Conservation (phyloP, 164 flowering plant genomes). For the Vitis rotundifolia region DNA sequence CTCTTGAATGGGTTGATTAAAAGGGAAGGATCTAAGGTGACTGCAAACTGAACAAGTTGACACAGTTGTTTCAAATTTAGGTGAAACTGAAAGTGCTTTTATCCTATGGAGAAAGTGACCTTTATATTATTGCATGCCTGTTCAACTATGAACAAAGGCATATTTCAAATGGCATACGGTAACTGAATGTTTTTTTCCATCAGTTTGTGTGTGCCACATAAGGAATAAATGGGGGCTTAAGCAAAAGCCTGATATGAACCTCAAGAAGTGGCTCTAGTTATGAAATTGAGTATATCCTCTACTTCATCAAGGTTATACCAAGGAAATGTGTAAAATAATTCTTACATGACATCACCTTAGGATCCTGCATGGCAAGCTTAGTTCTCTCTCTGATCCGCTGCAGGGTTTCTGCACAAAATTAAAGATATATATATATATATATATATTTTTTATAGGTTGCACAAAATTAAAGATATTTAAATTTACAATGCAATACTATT, state of each 20-base stretch:
- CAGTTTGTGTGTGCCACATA: neutral
- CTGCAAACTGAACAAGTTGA: neutral
- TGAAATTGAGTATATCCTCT: neutral
- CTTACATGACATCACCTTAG: constrained; percentile 91
- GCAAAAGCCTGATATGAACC: constrained; percentile 2
- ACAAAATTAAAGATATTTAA: neutral
- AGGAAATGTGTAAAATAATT: constrained; percentile 26
- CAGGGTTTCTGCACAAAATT: constrained; percentile 68
- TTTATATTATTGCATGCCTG: too few species aligned
- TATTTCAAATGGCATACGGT: too few species aligned
- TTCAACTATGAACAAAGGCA: too few species aligned
- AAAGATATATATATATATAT: neutral
- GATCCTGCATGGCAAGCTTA: constrained; percentile 76
- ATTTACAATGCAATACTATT: neutral
- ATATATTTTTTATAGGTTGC: neutral
- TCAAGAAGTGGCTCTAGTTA: neutral
- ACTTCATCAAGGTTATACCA: constrained; percentile 5
- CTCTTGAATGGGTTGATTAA: neutral
- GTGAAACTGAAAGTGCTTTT: neutral
- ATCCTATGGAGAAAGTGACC: too few species aligned
- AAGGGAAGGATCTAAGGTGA: neutral
- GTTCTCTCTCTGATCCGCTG: constrained; percentile 71
- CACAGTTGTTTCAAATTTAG: neutral
- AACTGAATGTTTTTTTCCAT: neutral
- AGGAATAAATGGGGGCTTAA: neutral